Conservation (phyloP, 2,329 filamentous ascomycete species). For the Didymella sp. region DNA sequence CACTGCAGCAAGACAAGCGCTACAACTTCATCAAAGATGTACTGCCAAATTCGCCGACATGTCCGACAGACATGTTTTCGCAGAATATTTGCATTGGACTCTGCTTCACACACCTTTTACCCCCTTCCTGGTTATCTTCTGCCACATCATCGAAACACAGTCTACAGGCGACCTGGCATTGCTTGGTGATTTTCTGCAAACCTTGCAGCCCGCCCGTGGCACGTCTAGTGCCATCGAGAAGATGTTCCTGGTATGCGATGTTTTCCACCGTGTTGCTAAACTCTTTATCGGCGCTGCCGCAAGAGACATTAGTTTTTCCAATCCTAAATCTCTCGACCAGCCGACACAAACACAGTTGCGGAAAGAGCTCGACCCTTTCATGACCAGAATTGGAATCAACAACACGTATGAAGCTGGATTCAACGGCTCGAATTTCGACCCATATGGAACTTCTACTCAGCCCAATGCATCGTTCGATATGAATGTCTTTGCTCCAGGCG, state of each 20-base stretch:
- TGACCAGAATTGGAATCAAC: conserved; percentile 19
- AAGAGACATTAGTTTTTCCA: conserved; percentile 7
- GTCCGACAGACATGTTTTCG: conserved; percentile 12
- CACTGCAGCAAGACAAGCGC: conserved; percentile 41
- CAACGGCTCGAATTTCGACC: not conserved
- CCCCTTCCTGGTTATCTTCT: conserved; percentile 42
- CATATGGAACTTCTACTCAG: not conserved
- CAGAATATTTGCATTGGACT: conserved; percentile 40
- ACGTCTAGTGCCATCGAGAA: conserved; percentile 17
- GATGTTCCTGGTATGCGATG: conserved; percentile 20
- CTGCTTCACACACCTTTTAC: conserved; percentile 31
- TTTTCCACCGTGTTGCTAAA: conserved; percentile 19
- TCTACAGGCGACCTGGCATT: conserved; percentile 11
- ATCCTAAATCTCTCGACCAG: conserved; percentile 10
- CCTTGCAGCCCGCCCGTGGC: conserved; percentile 16
- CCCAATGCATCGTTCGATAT: conserved; percentile 7
- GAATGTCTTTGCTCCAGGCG: conserved; percentile 3
- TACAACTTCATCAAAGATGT: conserved; percentile 44
- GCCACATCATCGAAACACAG: conserved; percentile 47
- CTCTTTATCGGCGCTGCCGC: conserved; percentile 17
- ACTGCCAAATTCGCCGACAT: conserved; percentile 10
- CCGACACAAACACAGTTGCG: conserved; percentile 12
- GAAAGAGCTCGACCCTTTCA: conserved; percentile 21
- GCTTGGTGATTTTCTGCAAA: conserved; percentile 15
- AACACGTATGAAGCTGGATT: conserved; percentile 6